These are phyloP conservation scores for Knoxdaviesia proteae DNA, from an alignment of 2,329 filamentous ascomycete species.

Conservation along the genomic window DNA sequence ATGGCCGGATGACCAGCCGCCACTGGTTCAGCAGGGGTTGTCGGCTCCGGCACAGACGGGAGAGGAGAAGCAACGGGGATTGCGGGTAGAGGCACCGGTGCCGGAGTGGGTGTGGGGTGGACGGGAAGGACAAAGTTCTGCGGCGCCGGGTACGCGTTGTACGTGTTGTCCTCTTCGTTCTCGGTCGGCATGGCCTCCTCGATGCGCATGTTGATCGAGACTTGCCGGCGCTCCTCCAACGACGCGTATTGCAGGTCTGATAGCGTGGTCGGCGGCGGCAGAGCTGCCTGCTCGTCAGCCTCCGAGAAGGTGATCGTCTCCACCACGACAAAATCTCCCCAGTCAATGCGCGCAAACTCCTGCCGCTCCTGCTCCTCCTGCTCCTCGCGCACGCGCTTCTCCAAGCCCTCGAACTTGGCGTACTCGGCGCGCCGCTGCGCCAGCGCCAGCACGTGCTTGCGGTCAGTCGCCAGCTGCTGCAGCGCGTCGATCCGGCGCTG, in stretches of 20 bases:
- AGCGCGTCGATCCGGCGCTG: constrained; percentile 53
- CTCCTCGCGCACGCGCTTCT: constrained; percentile 78
- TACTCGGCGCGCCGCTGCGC: constrained; percentile 78
- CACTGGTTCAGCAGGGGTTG: too few species aligned
- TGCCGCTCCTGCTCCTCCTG: constrained; percentile 62
- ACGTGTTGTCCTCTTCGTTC: constrained; percentile 32
- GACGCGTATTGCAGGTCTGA: constrained; percentile 87
- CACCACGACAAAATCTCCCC: constrained; percentile 92
- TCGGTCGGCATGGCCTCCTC: constrained; percentile 88
- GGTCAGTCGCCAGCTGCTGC: constrained; percentile 55
- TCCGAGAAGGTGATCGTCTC: constrained; percentile 89
- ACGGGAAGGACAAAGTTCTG: constrained; percentile 21
- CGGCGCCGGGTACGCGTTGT: constrained; percentile 23
- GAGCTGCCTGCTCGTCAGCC: constrained; percentile 62
- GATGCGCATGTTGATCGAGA: constrained; percentile 71
- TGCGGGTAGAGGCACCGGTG: constrained; percentile 8
- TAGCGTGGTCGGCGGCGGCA: constrained; percentile 74
- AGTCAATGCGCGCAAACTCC: constrained; percentile 73
- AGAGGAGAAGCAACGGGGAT: too few species aligned
- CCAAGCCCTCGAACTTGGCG: constrained; percentile 60
- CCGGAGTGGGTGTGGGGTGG: constrained; percentile 20
- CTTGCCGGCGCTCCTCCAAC: constrained; percentile 81
- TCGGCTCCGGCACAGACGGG: too few species aligned
- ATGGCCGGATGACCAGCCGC: constrained; percentile 30
- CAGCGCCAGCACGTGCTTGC: constrained; percentile 57